Evolutionary conservation across 257 asterid species (phyloP).

Genomic region (Euphrasia confusa): DNA sequence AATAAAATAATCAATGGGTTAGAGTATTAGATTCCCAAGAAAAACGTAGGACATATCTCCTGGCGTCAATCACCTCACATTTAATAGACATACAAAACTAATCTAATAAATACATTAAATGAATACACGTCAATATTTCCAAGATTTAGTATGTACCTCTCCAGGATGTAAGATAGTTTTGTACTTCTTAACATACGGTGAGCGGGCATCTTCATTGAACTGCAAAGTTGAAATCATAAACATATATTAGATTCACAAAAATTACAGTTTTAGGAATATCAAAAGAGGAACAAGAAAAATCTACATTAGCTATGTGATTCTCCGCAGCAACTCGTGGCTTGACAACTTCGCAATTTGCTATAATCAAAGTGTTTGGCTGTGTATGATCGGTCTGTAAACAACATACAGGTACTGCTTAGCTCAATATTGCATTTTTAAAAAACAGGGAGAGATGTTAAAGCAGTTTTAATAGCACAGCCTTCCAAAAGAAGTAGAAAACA

Average conservation of each 20-base stretch:
- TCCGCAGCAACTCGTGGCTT: slow-evolving; percentile 95
- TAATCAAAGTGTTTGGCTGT: slow-evolving; percentile 89
- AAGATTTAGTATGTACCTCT: slow-evolving; percentile 55
- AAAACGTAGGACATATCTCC: not conserved
- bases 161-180: slow-evolving; percentile 97
- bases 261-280: not conserved
- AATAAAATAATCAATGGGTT: slow-evolving; percentile 5
- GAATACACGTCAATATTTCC: slow-evolving; percentile 2
- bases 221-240: slow-evolving; percentile 32
- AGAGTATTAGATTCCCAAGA: not conserved
- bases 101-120: not conserved
- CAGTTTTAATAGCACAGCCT: slow-evolving; percentile 7
- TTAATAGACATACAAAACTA: not conserved
- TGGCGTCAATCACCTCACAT: not conserved
- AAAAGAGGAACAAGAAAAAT: slow-evolving; percentile 10
- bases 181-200: slow-evolving; percentile 92
- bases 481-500: slow-evolving; percentile 2
- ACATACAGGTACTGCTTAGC: slow-evolving; percentile 21
- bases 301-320: slow-evolving; percentile 78
- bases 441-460: slow-evolving; percentile 5
- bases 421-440: not conserved
- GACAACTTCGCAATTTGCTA: slow-evolving; percentile 89
- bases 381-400: slow-evolving; percentile 74
- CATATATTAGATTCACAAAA: slow-evolving; percentile 5
- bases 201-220: slow-evolving; percentile 97